A percentile compares a stretch with the other conserved stretches of the same genome.
These are phyloP conservation scores for Suillus decipiens DNA, from an alignment of 768 basidiomycete species.

Conservation along the genomic window DNA sequence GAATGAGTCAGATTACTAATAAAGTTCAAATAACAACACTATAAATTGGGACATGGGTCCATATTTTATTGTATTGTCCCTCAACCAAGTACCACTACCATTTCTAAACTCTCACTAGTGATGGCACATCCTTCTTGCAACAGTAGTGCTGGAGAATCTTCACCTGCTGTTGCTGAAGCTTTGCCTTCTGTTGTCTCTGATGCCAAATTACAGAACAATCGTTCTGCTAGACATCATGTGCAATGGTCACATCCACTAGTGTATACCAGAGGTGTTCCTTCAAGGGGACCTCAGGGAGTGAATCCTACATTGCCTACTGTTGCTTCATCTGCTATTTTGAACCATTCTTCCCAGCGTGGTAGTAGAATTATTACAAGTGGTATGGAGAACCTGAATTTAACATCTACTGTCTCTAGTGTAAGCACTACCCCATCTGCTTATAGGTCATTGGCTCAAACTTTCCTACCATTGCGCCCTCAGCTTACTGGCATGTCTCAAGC, in stretches of 20 bases:
- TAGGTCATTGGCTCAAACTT: background rate
- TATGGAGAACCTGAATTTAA: background rate
- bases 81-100: background rate
- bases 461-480: background rate
- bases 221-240: background rate
- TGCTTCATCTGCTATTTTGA: too few relatives aligned
- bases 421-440: background rate
- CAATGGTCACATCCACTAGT: constrained; percentile 11
- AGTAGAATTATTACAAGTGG: background rate
- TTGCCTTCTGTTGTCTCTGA: background rate
- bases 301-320: background rate
- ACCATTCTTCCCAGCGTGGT: background rate
- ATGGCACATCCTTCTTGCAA: background rate
- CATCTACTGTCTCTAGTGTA: too few relatives aligned
- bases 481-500: background rate
- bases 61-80: background rate
- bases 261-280: background rate
- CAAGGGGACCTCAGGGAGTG: background rate
- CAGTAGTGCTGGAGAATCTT: background rate
- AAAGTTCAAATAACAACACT: background rate
- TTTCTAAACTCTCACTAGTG: background rate
- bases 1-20: background rate
- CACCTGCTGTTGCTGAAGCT: background rate
- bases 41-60: background rate
- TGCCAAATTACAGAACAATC: background rate